Evolutionary conservation across 345 rosid species (phyloP).

Genomic region (Camelina laxa): DNA sequence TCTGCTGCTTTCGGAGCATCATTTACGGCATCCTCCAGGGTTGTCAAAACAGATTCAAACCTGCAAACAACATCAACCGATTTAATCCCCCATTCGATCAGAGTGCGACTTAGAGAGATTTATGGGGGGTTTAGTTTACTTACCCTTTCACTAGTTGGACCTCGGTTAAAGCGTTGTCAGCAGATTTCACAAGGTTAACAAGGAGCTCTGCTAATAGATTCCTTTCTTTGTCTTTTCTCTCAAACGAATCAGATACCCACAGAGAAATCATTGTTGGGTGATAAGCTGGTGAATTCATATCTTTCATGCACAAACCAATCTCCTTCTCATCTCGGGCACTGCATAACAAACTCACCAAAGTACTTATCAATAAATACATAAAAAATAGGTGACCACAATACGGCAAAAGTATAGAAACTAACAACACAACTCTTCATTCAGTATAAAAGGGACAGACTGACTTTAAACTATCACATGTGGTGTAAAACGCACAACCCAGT

Average conservation of each 20-base stretch:
- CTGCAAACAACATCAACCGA: conserved; percentile 40
- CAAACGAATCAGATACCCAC: conserved; percentile 95
- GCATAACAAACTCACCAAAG: conserved; percentile 39
- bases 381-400: neutral
- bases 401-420: conserved; percentile 1
- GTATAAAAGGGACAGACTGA: neutral
- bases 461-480: conserved; percentile 10
- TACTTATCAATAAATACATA: neutral
- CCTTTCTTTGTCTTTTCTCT: conserved; percentile 88
- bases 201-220: conserved; percentile 86
- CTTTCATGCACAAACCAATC: conserved; percentile 83
- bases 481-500: neutral
- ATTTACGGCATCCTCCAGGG: conserved; percentile 83
- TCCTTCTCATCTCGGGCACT: conserved; percentile 94
- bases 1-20: conserved; percentile 95
- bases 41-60: conserved; percentile 71
- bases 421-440: neutral
- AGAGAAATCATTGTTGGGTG: conserved; percentile 87
- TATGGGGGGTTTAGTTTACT: conserved; percentile 3
- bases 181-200: conserved; percentile 62
- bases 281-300: conserved; percentile 73
- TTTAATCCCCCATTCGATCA: neutral
- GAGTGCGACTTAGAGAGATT: neutral
- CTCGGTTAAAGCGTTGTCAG: conserved; percentile 52
- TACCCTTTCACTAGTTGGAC: conserved; percentile 82